These are phyloP conservation scores for Phytophthora vignae DNA, from an alignment of 352 stramenopile species.

Conservation along the genomic window DNA sequence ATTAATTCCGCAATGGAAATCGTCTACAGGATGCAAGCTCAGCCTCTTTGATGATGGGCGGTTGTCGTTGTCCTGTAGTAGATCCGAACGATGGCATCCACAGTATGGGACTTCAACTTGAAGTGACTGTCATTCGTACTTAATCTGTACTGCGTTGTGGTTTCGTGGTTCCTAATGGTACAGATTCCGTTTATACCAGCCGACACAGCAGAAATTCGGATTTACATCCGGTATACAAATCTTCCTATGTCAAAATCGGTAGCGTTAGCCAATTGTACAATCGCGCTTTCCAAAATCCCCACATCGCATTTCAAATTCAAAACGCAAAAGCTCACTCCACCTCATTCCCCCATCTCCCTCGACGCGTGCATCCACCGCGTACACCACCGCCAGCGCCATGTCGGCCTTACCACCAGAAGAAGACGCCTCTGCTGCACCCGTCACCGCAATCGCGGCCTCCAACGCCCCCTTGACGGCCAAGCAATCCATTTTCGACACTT, in stretches of 20 bases:
- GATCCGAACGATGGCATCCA: no score
- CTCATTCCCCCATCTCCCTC: slow-evolving; percentile 15
- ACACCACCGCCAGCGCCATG: slow-evolving; percentile 13
- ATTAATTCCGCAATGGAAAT: not conserved
- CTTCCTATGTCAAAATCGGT: slow-evolving; percentile 3
- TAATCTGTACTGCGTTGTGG: no score
- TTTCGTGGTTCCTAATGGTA: no score
- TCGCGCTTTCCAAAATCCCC: slow-evolving; percentile 32
- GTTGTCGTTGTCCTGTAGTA: no score
- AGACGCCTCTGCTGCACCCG: slow-evolving; percentile 9
- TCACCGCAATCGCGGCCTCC: not conserved
- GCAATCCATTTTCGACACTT: slow-evolving; percentile 9
- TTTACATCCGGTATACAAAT: no score
- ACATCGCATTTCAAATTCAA: slow-evolving; percentile 32
- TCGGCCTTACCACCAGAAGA: not conserved
- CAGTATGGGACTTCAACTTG: no score
- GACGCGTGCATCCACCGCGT: slow-evolving; percentile 20
- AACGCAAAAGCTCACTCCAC: slow-evolving; percentile 11
- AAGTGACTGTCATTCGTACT: no score
- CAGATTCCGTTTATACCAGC: no score
- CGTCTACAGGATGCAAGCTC: not conserved
- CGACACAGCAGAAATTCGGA: no score
- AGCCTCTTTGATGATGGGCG: no score
- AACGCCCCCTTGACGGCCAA: slow-evolving; percentile 17
- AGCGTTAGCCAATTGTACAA: slow-evolving; percentile 11